phyloP scores from a whole-genome alignment of 2,329 filamentous ascomycete species.

The Eutypella sp. region DNA sequence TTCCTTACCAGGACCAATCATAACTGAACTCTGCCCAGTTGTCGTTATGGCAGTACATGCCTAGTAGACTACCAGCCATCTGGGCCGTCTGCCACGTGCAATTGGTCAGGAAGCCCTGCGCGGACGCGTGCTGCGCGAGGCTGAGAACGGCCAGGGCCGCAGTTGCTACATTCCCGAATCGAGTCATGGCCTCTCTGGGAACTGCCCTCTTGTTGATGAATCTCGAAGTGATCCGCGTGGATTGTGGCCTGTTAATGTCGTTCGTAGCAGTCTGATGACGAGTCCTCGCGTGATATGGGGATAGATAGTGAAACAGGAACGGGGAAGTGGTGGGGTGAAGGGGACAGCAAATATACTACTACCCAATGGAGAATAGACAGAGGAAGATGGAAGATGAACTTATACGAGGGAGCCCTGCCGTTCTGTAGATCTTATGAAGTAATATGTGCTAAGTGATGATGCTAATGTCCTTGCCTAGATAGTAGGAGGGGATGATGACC shows the following conservation, averaged over 20 bases:
- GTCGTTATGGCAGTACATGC: slow-evolving; percentile 36
- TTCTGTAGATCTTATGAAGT: too few relatives aligned
- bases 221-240: background rate
- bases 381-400: too few relatives aligned
- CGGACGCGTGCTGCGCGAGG: slow-evolving; percentile 22
- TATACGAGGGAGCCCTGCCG: too few relatives aligned
- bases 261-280: too few relatives aligned
- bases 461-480: too few relatives aligned
- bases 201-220: background rate
- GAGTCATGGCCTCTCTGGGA: background rate
- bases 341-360: too few relatives aligned
- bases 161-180: slow-evolving; percentile 6
- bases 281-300: too few relatives aligned
- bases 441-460: too few relatives aligned
- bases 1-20: slow-evolving; percentile 34
- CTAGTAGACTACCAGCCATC: slow-evolving; percentile 28
- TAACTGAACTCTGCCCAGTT: slow-evolving; percentile 29
- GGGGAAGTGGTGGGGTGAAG: too few relatives aligned
- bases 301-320: too few relatives aligned
- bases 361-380: too few relatives aligned
- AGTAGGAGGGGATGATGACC: too few relatives aligned
- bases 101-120: slow-evolving; percentile 27
- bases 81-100: slow-evolving; percentile 33
- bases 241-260: background rate
- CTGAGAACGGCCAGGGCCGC: slow-evolving; percentile 10